phyloP scores from a whole-genome alignment of 2,329 filamentous ascomycete genomes.

The Calycina marina region DNA sequence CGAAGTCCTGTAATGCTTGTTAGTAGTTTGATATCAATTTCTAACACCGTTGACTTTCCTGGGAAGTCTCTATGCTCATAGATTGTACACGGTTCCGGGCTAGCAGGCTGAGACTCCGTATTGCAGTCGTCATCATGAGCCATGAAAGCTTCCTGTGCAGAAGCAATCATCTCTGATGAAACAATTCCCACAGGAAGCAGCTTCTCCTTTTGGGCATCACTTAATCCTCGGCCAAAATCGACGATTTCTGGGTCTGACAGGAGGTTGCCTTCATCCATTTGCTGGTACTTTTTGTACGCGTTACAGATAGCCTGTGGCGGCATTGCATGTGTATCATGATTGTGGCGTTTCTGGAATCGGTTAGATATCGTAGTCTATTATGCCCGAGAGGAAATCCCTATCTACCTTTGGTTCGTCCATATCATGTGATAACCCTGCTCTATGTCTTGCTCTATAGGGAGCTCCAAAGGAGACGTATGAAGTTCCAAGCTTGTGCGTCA shows the following conservation, averaged over 20 bases:
- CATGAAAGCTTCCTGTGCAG: slow-evolving; percentile 12
- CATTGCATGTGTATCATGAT: slow-evolving; percentile 22
- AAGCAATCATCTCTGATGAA: slow-evolving; percentile 12
- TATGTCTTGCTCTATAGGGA: no score
- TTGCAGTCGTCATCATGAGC: slow-evolving; percentile 1
- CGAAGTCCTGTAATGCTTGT: slow-evolving; percentile 31
- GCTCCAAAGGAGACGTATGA: no score
- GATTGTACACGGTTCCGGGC: slow-evolving; percentile 13
- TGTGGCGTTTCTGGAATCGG: slow-evolving; percentile 6
- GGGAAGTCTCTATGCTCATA: slow-evolving; percentile 21
- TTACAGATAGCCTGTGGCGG: slow-evolving; percentile 21
- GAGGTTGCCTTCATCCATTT: slow-evolving; percentile 15
- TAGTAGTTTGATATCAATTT: neutral
- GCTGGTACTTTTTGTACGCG: slow-evolving; percentile 21
- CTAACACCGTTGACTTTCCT: slow-evolving; percentile 8
- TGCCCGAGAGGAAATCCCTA: no score
- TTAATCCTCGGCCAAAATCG: slow-evolving; percentile 20
- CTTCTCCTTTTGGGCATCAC: slow-evolving; percentile 13
- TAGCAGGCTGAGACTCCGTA: neutral
- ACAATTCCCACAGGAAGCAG: slow-evolving; percentile 13
- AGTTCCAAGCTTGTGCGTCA: no score
- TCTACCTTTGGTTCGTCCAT: no score
- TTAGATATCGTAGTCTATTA: no score
- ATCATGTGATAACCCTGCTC: no score
- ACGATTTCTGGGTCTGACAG: slow-evolving; percentile 17